Conservation (phyloP, 805 yeast genomes). For the Saccharomycopsis microspora region DNA sequence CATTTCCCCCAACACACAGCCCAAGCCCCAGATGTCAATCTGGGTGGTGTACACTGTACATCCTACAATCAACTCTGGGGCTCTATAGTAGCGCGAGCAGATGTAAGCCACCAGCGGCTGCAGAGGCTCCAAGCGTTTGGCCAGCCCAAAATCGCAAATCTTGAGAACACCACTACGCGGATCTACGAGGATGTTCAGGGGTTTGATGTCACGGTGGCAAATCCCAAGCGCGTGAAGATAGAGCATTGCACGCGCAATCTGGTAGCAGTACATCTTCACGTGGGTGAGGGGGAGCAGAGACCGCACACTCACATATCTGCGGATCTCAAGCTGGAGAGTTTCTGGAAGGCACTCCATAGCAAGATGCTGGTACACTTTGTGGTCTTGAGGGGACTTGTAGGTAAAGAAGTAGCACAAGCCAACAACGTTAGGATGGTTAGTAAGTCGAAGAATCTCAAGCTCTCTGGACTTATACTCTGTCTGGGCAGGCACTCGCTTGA, state of each 20-base stretch:
- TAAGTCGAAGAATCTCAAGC: constrained; percentile 60
- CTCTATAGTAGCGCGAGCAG: constrained; percentile 90
- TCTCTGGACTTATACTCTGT: constrained; percentile 80
- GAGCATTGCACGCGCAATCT: constrained; percentile 74
- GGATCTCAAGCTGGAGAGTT: constrained; percentile 65
- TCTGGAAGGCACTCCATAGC: constrained; percentile 87
- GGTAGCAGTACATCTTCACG: constrained; percentile 67
- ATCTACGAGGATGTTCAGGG: constrained; percentile 70
- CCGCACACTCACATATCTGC: constrained; percentile 46
- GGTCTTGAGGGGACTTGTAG: constrained; percentile 50
- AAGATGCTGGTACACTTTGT: constrained; percentile 62
- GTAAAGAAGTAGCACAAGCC: constrained; percentile 60
- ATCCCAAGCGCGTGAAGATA: constrained; percentile 72
- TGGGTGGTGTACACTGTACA: constrained; percentile 78
- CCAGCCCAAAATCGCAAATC: constrained; percentile 80
- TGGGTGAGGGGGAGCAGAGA: constrained; percentile 59
- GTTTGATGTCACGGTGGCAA: constrained; percentile 78
- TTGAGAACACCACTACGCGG: constrained; percentile 56
- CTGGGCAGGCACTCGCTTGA: constrained; percentile 77
- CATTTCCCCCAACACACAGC: constrained; percentile 95
- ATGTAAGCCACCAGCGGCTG: constrained; percentile 92
- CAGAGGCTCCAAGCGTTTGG: constrained; percentile 63
- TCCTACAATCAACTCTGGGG: constrained; percentile 93
- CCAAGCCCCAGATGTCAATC: constrained; percentile 96
- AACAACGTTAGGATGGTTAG: constrained; percentile 74